A percentile compares a stretch with the other conserved stretches of the same genome.
These are phyloP conservation scores for Speleostelium caveatum DNA, from an alignment of 78 protist genomes.

Conservation along the genomic window DNA sequence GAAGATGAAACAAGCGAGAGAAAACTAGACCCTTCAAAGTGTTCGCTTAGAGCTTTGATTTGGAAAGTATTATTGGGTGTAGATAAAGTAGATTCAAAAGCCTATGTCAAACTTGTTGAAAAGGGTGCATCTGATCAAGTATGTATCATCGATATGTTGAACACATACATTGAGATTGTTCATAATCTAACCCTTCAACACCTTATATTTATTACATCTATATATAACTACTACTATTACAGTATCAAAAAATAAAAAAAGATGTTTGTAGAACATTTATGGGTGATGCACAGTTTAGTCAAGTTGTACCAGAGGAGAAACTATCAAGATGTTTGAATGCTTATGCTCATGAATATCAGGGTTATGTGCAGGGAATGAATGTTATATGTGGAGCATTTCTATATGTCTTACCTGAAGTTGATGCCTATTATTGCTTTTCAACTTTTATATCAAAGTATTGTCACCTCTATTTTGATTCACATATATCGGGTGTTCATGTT, in stretches of 20 bases:
- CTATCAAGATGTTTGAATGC: constrained; percentile 69
- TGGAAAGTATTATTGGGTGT: constrained; percentile 74
- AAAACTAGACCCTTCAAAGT: constrained; percentile 7
- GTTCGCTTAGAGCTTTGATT: constrained; percentile 58
- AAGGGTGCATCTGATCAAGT: constrained; percentile 42
- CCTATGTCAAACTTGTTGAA: constrained; percentile 31
- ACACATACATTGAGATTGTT: background rate
- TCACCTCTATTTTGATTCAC: constrained; percentile 73
- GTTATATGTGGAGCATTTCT: constrained; percentile 86
- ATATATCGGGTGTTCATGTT: constrained; percentile 80
- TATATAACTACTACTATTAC: background rate
- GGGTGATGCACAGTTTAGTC: constrained; percentile 45
- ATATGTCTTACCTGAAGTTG: constrained; percentile 91
- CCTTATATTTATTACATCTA: background rate
- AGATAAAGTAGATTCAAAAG: constrained; percentile 11
- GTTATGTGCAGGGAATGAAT: constrained; percentile 93
- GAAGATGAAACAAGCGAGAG: constrained; percentile 48
- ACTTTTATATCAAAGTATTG: constrained; percentile 20
- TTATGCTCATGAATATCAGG: constrained; percentile 19
- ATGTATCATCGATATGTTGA: background rate
- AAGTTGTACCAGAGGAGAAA: constrained; percentile 55
- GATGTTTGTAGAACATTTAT: constrained; percentile 65
- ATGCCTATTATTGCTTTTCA: constrained; percentile 80
- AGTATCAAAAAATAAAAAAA: constrained; percentile 64
- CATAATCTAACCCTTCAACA: background rate